Conservation (phyloP, 2,329 filamentous ascomycete species). For the Fusarium sp. region DNA sequence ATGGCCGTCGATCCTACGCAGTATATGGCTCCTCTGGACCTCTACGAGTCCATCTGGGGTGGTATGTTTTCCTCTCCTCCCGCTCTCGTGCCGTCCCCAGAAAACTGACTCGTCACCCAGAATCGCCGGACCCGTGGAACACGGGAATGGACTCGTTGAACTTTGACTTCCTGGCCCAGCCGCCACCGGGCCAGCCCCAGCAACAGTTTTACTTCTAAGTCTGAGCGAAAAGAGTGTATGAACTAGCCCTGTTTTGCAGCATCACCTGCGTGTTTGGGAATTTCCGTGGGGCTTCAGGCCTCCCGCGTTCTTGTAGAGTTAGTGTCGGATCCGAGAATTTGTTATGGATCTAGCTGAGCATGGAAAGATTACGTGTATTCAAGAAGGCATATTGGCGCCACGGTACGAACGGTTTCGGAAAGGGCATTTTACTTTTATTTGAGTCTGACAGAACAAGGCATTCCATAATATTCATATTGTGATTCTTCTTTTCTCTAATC, state of each 20-base stretch:
- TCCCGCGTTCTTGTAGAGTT: not conserved
- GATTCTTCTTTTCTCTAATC: slow-evolving; percentile 18
- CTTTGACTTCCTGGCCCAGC: slow-evolving; percentile 70
- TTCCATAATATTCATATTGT: slow-evolving; percentile 33
- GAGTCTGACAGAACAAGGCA: slow-evolving; percentile 11
- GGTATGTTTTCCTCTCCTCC: slow-evolving; percentile 57
- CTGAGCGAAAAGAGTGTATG: not conserved
- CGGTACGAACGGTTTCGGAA: slow-evolving; percentile 9
- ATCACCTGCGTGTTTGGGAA: not conserved
- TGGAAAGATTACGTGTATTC: slow-evolving; percentile 17
- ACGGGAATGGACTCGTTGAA: slow-evolving; percentile 66
- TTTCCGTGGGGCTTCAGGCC: not conserved
- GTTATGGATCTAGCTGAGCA: not conserved
- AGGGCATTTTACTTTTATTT: slow-evolving; percentile 20
- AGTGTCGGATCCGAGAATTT: not conserved
- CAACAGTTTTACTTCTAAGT: slow-evolving; percentile 68
- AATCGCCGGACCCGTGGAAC: slow-evolving; percentile 70
- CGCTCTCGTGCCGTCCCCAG: not conserved
- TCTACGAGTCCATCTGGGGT: slow-evolving; percentile 76
- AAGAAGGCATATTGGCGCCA: slow-evolving; percentile 17
- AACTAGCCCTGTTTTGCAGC: not conserved
- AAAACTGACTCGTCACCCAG: slow-evolving; percentile 50
- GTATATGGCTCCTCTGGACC: slow-evolving; percentile 73
- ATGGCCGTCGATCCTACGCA: slow-evolving; percentile 67
- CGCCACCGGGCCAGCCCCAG: slow-evolving; percentile 67